Evolutionary conservation across 345 rosid species (phyloP).

Genomic region (Eucalyptus cloeziana): DNA sequence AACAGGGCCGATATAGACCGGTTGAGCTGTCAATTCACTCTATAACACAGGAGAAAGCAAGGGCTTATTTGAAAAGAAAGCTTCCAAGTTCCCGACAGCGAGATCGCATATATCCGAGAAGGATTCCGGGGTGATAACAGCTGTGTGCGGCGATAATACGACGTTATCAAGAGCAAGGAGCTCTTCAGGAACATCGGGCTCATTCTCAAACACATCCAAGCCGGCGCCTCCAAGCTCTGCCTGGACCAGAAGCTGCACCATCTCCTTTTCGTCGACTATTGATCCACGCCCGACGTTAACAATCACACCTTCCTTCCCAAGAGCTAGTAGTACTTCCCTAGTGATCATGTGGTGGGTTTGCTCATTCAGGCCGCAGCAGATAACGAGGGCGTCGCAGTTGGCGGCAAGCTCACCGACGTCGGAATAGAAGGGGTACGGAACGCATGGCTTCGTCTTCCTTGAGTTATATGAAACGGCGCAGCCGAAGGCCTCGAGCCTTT

Average conservation of each 20-base stretch:
- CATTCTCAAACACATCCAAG: slow-evolving; percentile 50
- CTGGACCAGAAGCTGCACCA: slow-evolving; percentile 21
- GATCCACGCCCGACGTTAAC: slow-evolving; percentile 36
- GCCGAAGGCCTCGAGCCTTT: slow-evolving; percentile 29
- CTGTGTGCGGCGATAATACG: slow-evolving; percentile 30
- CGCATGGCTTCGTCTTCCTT: slow-evolving; percentile 10
- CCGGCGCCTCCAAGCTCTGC: slow-evolving; percentile 51
- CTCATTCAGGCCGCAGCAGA: slow-evolving; percentile 23
- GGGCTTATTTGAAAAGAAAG: slow-evolving; percentile 33
- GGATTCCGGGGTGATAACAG: slow-evolving; percentile 21
- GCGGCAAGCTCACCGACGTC: slow-evolving; percentile 20
- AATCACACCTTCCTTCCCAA: slow-evolving; percentile 32
- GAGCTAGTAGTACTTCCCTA: slow-evolving; percentile 18
- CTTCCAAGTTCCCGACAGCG: slow-evolving; percentile 38
- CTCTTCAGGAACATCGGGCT: slow-evolving; percentile 31
- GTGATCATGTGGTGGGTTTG: slow-evolving; percentile 31
- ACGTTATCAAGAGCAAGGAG: slow-evolving; percentile 27
- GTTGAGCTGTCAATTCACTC: background rate
- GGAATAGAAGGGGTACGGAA: slow-evolving; percentile 14
- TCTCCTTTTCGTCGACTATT: slow-evolving; percentile 36
- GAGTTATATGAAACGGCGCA: slow-evolving; percentile 29
- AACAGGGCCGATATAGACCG: background rate
- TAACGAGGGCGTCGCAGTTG: slow-evolving; percentile 17
- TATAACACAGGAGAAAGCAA: background rate
- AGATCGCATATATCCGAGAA: slow-evolving; percentile 6